phyloP scores from a whole-genome alignment of 2,329 filamentous ascomycete genomes.

The Epichloe sp. region DNA sequence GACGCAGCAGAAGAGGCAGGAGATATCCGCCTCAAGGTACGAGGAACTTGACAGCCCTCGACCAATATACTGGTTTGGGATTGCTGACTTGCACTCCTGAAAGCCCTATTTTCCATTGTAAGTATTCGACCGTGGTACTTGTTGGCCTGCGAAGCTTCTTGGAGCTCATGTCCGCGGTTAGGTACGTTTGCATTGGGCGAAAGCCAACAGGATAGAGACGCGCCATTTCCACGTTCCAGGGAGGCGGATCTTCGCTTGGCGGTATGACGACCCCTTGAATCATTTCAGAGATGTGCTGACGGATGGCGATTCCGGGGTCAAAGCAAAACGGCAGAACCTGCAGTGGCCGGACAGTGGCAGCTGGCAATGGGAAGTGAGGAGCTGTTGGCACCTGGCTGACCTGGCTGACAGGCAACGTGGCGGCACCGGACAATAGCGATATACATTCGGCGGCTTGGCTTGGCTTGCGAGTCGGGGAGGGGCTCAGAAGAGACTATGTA shows the following conservation, averaged over 20 bases:
- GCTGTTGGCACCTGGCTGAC: not conserved
- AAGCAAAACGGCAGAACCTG: too few species aligned
- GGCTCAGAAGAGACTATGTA: not conserved
- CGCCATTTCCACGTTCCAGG: not conserved
- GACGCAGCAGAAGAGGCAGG: conserved; percentile 41
- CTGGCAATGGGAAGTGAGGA: not conserved
- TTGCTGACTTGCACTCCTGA: not conserved
- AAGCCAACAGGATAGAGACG: conserved; percentile 28
- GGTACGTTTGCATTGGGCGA: conserved; percentile 49
- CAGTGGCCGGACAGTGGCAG: not conserved
- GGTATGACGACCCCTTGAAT: not conserved
- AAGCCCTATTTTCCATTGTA: conserved; percentile 51
- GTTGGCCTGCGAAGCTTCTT: not conserved
- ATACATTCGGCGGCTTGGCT: too few species aligned
- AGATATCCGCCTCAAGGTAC: conserved; percentile 42
- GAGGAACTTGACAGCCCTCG: not conserved
- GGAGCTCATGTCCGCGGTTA: conserved; percentile 14
- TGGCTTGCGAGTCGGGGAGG: not conserved
- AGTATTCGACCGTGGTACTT: conserved; percentile 16
- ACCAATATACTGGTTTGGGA: not conserved
- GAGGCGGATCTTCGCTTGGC: not conserved
- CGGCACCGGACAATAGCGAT: too few species aligned
- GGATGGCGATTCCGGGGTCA: too few species aligned
- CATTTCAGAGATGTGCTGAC: not conserved
- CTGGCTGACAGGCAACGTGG: not conserved